These are phyloP conservation scores for Butyriboletus loyo DNA, from an alignment of 768 basidiomycete species.

Conservation along the genomic window DNA sequence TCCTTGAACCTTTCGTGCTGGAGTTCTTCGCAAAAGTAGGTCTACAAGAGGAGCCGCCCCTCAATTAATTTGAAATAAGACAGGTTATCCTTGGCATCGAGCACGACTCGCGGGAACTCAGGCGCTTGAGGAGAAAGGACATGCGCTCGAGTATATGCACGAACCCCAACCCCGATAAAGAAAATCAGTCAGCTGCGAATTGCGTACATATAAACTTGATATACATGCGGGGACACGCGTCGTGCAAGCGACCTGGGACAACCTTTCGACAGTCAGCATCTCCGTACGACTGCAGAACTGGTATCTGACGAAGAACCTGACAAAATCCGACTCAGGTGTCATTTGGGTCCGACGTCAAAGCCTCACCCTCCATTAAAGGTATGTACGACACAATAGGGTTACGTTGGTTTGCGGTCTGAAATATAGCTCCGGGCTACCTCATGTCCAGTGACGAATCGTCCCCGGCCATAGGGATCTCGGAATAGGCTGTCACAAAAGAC, in stretches of 20 bases:
- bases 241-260: slow-evolving; percentile 60
- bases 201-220: slow-evolving; percentile 10
- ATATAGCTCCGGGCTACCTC: slow-evolving; percentile 39
- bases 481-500: slow-evolving; percentile 38
- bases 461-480: slow-evolving; percentile 44
- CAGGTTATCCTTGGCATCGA: slow-evolving; percentile 78
- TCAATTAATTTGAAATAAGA: slow-evolving; percentile 48
- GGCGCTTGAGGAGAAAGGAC: slow-evolving; percentile 54
- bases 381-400: not conserved
- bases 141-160: slow-evolving; percentile 55
- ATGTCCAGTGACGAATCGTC: slow-evolving; percentile 48
- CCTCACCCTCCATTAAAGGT: slow-evolving; percentile 2
- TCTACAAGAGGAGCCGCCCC: slow-evolving; percentile 52
- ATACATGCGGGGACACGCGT: slow-evolving; percentile 57
- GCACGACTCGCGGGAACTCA: slow-evolving; percentile 73
- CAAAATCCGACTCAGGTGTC: slow-evolving; percentile 54
- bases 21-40: slow-evolving; percentile 70
- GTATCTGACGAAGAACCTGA: slow-evolving; percentile 51
- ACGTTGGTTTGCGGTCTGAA: slow-evolving; percentile 13
- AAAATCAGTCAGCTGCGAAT: not conserved
- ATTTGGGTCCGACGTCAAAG: slow-evolving; percentile 35
- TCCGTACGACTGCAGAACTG: slow-evolving; percentile 33
- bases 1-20: slow-evolving; percentile 72
- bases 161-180: slow-evolving; percentile 67
- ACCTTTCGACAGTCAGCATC: slow-evolving; percentile 47